These are phyloP conservation scores for Apiotrichum sp. DNA, from an alignment of 1,284 basidiomycete genomes.

Conservation along the genomic window DNA sequence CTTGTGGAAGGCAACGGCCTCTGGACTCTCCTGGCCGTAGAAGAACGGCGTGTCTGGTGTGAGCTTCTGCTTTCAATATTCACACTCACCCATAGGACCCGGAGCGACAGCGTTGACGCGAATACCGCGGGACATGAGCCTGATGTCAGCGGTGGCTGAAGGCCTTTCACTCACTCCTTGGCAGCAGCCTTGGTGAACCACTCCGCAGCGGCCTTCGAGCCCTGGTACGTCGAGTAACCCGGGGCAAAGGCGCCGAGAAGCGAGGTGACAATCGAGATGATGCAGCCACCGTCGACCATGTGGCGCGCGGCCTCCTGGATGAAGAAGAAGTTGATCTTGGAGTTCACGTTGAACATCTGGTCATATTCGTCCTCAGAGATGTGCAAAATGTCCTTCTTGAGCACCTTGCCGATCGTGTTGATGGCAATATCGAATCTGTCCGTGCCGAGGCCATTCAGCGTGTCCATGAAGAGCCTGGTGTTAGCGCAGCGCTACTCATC, in stretches of 20 bases:
- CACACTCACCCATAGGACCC: conserved; percentile 14
- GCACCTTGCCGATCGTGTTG: conserved; percentile 28
- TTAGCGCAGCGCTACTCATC: neutral
- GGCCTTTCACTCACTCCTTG: conserved; percentile 16
- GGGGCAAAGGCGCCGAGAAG: conserved; percentile 22
- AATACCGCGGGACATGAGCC: conserved; percentile 14
- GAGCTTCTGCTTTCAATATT: neutral
- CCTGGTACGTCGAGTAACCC: conserved; percentile 25
- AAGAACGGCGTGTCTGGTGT: conserved; percentile 20
- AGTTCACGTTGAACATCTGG: conserved; percentile 22
- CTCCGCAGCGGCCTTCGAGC: conserved; percentile 25
- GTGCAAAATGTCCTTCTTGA: conserved; percentile 23
- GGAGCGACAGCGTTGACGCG: conserved; percentile 18
- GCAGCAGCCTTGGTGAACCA: conserved; percentile 25
- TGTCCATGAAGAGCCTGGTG: conserved; percentile 15
- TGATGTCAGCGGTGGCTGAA: neutral
- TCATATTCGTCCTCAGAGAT: conserved; percentile 24
- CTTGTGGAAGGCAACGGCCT: conserved; percentile 19
- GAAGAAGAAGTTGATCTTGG: conserved; percentile 28
- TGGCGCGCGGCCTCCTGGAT: conserved; percentile 20
- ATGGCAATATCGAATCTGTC: conserved; percentile 20
- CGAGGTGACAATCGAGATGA: conserved; percentile 21
- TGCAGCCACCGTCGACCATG: conserved; percentile 19
- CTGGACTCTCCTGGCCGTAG: conserved; percentile 12
- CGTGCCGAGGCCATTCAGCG: conserved; percentile 11